Percentiles rank a stretch among this genome's conserved stretches.
These are phyloP conservation scores for Passiflora organensis DNA, from an alignment of 345 rosid species.

Conservation along the genomic window DNA sequence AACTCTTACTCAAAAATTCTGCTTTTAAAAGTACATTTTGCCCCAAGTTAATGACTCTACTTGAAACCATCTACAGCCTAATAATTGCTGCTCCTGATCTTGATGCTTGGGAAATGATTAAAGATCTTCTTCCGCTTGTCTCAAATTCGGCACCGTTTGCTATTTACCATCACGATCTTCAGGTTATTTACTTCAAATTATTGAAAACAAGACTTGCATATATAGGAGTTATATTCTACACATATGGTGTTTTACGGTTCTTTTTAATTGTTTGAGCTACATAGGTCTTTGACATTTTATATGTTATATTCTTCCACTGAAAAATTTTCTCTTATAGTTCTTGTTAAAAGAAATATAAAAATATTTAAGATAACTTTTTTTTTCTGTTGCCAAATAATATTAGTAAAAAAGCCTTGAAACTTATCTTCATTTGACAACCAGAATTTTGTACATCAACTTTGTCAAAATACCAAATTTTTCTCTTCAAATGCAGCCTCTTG, in stretches of 20 bases:
- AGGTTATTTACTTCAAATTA: constrained; percentile 37
- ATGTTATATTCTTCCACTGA: too few relatives aligned
- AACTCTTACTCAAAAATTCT: not conserved
- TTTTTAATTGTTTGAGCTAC: not conserved
- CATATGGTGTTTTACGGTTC: not conserved
- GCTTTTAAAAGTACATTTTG: not conserved
- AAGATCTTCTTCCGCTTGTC: constrained; percentile 68
- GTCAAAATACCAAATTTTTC: not conserved
- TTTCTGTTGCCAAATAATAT: too few relatives aligned
- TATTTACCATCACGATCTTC: constrained; percentile 86
- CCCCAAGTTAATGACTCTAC: not conserved
- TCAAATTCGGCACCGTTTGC: constrained; percentile 87
- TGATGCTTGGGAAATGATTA: constrained; percentile 63
- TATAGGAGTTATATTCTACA: not conserved
- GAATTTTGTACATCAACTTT: not conserved
- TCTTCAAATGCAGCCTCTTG: constrained; percentile 53
- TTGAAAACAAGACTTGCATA: not conserved
- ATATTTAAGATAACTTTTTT: too few relatives aligned
- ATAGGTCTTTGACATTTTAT: not conserved
- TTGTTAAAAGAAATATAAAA: too few relatives aligned
- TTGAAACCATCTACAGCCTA: constrained; percentile 43
- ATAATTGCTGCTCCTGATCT: constrained; percentile 80
- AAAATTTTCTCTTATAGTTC: too few relatives aligned
- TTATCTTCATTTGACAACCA: too few relatives aligned
- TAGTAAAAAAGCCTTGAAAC: too few relatives aligned